A percentile compares a stretch with the other conserved stretches of the same genome.
These are phyloP conservation scores for Fusarium torulosum DNA, from an alignment of 2,329 filamentous ascomycete species.

Conservation along the genomic window DNA sequence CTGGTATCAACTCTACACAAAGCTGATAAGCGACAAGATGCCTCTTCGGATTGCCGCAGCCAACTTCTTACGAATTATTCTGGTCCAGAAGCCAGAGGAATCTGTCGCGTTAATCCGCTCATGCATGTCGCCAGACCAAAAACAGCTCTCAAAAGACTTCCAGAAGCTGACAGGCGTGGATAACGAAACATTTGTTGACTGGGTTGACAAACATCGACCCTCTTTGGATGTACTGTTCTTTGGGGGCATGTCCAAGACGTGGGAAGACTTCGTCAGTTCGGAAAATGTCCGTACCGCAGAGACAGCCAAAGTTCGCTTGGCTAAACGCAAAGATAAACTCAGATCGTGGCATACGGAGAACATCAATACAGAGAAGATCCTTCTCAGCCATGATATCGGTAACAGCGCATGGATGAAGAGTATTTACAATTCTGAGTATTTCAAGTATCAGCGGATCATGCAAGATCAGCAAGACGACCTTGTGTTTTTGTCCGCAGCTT, in stretches of 20 bases:
- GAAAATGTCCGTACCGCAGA: conserved; percentile 88
- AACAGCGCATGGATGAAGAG: conserved; percentile 95
- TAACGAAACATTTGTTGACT: conserved; percentile 86
- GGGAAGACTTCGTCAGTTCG: conserved; percentile 86
- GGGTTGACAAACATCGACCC: conserved; percentile 85
- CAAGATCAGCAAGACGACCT: conserved; percentile 96
- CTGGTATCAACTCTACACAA: conserved; percentile 93
- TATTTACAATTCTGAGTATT: conserved; percentile 90
- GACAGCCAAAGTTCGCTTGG: conserved; percentile 75
- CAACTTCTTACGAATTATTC: conserved; percentile 88
- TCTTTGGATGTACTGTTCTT: conserved; percentile 88
- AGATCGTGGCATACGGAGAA: conserved; percentile 83
- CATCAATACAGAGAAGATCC: conserved; percentile 74
- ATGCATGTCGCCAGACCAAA: conserved; percentile 77
- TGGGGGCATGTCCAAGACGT: conserved; percentile 80
- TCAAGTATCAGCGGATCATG: conserved; percentile 87
- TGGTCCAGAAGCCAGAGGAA: conserved; percentile 93
- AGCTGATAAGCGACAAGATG: conserved; percentile 78
- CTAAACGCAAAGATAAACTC: conserved; percentile 84
- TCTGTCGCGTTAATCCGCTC: conserved; percentile 79
- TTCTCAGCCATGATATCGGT: conserved; percentile 85
- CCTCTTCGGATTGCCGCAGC: conserved; percentile 81
- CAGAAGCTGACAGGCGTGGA: conserved; percentile 88
- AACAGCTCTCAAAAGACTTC: conserved; percentile 80
- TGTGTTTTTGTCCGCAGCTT: conserved; percentile 79